These are phyloP conservation scores for Amaranthus hypochondriacus DNA, from an alignment of 148 eudicot genomes.

Conservation along the genomic window DNA sequence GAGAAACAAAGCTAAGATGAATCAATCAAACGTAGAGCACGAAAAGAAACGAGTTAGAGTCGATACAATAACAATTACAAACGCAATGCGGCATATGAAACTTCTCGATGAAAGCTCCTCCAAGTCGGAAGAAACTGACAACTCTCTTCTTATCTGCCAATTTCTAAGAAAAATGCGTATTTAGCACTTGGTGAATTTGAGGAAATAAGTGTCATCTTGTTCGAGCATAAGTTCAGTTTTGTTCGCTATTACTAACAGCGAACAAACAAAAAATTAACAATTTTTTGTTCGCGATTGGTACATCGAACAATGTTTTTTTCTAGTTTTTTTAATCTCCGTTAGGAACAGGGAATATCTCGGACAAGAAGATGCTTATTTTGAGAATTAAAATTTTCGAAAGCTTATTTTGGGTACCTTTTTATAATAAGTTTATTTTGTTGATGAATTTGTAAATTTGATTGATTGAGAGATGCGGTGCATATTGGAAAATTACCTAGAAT, in stretches of 20 bases:
- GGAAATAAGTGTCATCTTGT: background rate
- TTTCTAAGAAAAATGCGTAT: constrained; percentile 27
- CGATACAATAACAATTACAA: constrained; percentile 51
- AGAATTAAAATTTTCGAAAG: too few species aligned
- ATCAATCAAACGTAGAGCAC: background rate
- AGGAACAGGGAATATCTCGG: too few species aligned
- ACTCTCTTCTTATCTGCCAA: constrained; percentile 60
- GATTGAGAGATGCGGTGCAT: background rate
- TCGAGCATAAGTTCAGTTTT: too few species aligned
- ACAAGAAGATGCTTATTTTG: too few species aligned
- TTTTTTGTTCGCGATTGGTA: too few species aligned
- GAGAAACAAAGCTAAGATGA: background rate
- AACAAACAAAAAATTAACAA: too few species aligned
- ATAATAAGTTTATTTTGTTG: background rate
- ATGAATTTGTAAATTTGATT: background rate
- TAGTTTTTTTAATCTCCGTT: too few species aligned
- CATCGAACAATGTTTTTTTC: too few species aligned
- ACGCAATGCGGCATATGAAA: constrained; percentile 40
- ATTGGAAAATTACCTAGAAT: too few species aligned
- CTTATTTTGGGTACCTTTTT: too few species aligned
- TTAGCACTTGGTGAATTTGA: constrained; percentile 29
- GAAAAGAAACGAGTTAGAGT: constrained; percentile 21
- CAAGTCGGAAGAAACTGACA: constrained; percentile 43
- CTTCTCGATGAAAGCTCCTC: constrained; percentile 65
- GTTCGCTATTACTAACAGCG: too few species aligned